Evolutionary conservation across 768 basidiomycete species (phyloP).

Genomic region (Leccinellum rugosiceps): DNA sequence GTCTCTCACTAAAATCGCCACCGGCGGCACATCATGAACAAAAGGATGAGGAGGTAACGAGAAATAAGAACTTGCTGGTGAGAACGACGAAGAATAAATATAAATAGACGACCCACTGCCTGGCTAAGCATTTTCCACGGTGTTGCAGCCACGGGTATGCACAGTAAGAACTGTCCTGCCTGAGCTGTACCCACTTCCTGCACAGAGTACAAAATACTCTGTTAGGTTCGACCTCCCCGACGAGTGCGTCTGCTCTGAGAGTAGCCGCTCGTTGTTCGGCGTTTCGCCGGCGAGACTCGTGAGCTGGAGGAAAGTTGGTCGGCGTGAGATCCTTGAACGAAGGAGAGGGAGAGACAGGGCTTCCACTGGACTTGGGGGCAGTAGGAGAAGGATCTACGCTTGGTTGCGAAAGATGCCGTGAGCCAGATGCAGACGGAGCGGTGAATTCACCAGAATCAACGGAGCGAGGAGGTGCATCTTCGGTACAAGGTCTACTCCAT

Average conservation of each 20-base stretch:
- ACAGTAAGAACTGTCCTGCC: slow-evolving; percentile 76
- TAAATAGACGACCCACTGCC: slow-evolving; percentile 49
- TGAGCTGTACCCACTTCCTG: slow-evolving; percentile 78
- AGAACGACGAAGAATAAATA: not conserved
- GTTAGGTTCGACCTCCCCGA: slow-evolving; percentile 70
- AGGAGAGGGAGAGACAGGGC: slow-evolving; percentile 31
- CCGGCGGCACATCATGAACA: not conserved
- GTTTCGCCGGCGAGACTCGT: slow-evolving; percentile 70
- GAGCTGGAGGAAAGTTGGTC: slow-evolving; percentile 49
- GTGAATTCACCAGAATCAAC: slow-evolving; percentile 23
- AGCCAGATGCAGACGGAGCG: slow-evolving; percentile 25
- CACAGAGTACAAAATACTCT: slow-evolving; percentile 73
- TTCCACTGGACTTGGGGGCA: slow-evolving; percentile 14
- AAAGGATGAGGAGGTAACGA: not conserved
- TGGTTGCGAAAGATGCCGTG: slow-evolving; percentile 11
- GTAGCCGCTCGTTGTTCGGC: slow-evolving; percentile 77
- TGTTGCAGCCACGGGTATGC: slow-evolving; percentile 83
- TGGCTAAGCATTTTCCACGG: slow-evolving; percentile 68
- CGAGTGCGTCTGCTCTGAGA: slow-evolving; percentile 60
- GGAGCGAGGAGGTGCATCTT: slow-evolving; percentile 31
- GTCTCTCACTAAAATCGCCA: slow-evolving; percentile 44
- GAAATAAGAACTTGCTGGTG: slow-evolving; percentile 7
- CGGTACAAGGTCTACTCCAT: slow-evolving; percentile 6
- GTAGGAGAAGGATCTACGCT: slow-evolving; percentile 4
- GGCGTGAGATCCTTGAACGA: slow-evolving; percentile 60